These are phyloP conservation scores for Beta vulgaris DNA, from an alignment of 148 eudicot species.

Conservation along the genomic window DNA sequence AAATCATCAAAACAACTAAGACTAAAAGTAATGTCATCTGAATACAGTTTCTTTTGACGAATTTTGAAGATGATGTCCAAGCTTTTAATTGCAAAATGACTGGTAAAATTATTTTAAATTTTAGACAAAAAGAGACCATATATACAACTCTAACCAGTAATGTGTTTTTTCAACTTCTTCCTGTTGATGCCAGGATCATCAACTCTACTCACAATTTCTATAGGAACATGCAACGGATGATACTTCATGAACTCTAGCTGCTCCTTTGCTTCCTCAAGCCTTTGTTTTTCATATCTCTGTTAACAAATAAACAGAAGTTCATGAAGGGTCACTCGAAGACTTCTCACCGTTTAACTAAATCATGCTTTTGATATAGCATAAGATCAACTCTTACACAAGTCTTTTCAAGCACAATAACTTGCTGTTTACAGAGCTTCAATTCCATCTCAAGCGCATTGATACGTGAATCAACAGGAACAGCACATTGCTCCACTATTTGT, in stretches of 20 bases:
- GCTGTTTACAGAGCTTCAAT: conserved; percentile 85
- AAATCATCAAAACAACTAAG: too few relatives aligned
- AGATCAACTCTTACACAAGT: conserved; percentile 50
- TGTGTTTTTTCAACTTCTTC: conserved; percentile 45
- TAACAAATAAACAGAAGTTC: conserved; percentile 9
- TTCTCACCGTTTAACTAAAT: background rate
- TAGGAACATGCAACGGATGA: conserved; percentile 60
- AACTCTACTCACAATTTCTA: conserved; percentile 13
- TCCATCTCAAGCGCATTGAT: conserved; percentile 82
- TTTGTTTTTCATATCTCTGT: conserved; percentile 62
- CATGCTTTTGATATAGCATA: conserved; percentile 7
- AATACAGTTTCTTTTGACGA: too few relatives aligned
- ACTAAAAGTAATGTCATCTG: too few relatives aligned
- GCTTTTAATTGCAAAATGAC: too few relatives aligned
- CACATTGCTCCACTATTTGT: conserved; percentile 71
- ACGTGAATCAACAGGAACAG: conserved; percentile 65
- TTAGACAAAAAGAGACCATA: background rate
- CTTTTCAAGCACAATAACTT: conserved; percentile 50
- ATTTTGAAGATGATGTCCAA: too few relatives aligned
- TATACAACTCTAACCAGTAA: conserved; percentile 24
- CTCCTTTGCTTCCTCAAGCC: conserved; percentile 56
- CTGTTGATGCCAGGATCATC: conserved; percentile 34
- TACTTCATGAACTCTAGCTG: conserved; percentile 50
- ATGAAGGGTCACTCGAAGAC: background rate
- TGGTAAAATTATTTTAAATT: too few relatives aligned